Base-by-base conservation (phyloP, 148 eudicot genomes). In the Heliamphora exappendiculata region DNA sequence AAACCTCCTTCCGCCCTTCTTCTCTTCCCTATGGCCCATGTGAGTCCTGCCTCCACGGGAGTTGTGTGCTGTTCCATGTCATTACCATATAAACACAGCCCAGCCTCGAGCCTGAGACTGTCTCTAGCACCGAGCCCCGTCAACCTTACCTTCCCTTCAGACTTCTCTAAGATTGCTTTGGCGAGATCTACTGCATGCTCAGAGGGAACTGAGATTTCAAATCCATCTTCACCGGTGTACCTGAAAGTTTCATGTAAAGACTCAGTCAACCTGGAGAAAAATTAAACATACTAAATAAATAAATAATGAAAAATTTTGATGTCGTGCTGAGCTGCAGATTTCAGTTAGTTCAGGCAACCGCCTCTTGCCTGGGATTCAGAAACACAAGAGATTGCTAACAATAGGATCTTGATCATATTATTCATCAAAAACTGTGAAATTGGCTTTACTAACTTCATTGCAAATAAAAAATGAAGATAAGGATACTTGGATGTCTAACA, bases 171-270 rank as follows among this genome's bases (percentile, higher is more conserved):
- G 62, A 95, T 88, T 67, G 91, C 89, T 78, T 92, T 92, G 24
- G 98, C 87, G 12, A 95, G 91, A 74, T 92, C 96, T 8, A 95
- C 86, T 20, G 98, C 91, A 17, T 91, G 7, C 82, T 90, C 96
- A 6, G 87, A 82, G 7, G 96, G 98, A 70, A 95, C 91, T 10
- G 98, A 95, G 26, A 95, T 95, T 85, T 95, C 98, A 63, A 95
- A 95, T 58, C 98, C 98, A 73, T 95, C 98, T 87, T 95, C 98
- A 69, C 98, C 98, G 1, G 98, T 95, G 79, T 95, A 95, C 85
- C 98, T 95, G 89, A 53, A 78, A 80, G 51, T 14, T 36, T 39
- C 76, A 57, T 29, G 49, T n/a, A 78, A 73, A 76, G 36, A 16
- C 26, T 58, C 20, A 72, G 73, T 49, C 13, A 65, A 79, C 58